phyloP scores from a whole-genome alignment of 495 filamentous ascomycete genomes.

The Parathielavia hyrcaniae region DNA sequence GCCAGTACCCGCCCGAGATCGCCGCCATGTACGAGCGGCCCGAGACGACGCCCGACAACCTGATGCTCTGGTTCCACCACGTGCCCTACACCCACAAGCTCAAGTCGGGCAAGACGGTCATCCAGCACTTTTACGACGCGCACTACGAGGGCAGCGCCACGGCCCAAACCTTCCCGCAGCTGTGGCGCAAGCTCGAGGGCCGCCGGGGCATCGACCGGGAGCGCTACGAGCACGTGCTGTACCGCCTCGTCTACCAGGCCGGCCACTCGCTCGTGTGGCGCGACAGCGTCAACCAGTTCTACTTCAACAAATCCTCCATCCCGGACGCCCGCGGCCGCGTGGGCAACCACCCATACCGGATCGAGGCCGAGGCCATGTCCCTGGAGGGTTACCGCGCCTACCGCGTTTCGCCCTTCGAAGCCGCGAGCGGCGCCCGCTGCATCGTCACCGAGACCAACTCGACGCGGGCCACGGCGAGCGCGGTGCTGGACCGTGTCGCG shows the following conservation, averaged over 20 bases:
- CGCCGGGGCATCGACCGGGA: slow-evolving; percentile 49
- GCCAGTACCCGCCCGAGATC: slow-evolving; percentile 60
- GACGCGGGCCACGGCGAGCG: slow-evolving; percentile 45
- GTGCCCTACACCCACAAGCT: slow-evolving; percentile 61
- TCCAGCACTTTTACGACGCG: slow-evolving; percentile 71
- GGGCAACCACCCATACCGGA: slow-evolving; percentile 52
- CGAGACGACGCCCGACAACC: slow-evolving; percentile 60
- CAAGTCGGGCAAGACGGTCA: slow-evolving; percentile 60
- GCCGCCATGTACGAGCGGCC: slow-evolving; percentile 52
- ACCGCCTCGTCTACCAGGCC: slow-evolving; percentile 56
- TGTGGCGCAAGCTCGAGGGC: slow-evolving; percentile 51
- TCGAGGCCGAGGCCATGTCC: slow-evolving; percentile 60
- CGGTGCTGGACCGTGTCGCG: slow-evolving; percentile 39
- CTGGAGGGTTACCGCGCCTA: slow-evolving; percentile 50
- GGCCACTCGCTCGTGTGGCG: slow-evolving; percentile 67
- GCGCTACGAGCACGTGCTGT: slow-evolving; percentile 53
- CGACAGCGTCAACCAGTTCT: slow-evolving; percentile 58
- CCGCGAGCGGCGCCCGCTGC: slow-evolving; percentile 39
- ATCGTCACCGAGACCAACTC: slow-evolving; percentile 35
- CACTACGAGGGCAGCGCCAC: slow-evolving; percentile 57
- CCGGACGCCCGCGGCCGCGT: slow-evolving; percentile 51
- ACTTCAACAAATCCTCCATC: slow-evolving; percentile 53
- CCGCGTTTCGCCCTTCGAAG: slow-evolving; percentile 49
- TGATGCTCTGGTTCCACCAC: slow-evolving; percentile 72
- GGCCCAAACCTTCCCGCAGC: slow-evolving; percentile 50